phyloP scores from a whole-genome alignment of 176 grass and related monocot species.

The Musa schizocarpa region DNA sequence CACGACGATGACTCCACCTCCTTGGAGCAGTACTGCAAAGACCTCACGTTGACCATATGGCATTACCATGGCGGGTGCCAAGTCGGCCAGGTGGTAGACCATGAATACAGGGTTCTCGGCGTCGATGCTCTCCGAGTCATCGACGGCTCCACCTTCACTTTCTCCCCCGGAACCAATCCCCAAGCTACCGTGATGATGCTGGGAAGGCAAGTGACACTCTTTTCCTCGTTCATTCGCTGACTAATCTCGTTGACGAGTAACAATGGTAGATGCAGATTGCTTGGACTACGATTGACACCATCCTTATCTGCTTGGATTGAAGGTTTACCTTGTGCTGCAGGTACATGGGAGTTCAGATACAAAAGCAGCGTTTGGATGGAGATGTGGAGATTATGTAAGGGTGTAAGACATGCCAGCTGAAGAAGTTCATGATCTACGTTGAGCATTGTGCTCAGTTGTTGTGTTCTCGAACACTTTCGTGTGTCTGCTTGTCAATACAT shows the following conservation, averaged over 20 bases:
- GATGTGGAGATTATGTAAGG: background rate
- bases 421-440: background rate
- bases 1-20: conserved; percentile 41
- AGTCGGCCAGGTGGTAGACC: background rate
- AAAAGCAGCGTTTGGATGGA: conserved; percentile 10
- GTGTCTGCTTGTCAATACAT: too few species aligned
- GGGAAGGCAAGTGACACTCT: background rate
- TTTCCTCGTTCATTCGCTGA: background rate
- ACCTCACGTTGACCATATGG: background rate
- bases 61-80: conserved; percentile 3
- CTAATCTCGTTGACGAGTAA: background rate
- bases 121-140: background rate
- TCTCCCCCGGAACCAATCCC: background rate
- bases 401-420: background rate
- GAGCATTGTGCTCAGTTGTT: background rate
- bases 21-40: conserved; percentile 28
- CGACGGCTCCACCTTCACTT: conserved; percentile 7
- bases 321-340: conserved; percentile 13
- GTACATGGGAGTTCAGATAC: conserved; percentile 70
- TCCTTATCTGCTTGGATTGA: background rate
- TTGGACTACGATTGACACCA: background rate
- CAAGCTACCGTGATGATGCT: conserved; percentile 14
- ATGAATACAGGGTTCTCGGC: conserved; percentile 6
- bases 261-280: too few species aligned
- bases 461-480: background rate